Evolutionary conservation across 2,329 filamentous ascomycete genomes (phyloP), one percentile per base, ranked within the genome.

Genomic region (Penicillium capsulatum): DNA sequence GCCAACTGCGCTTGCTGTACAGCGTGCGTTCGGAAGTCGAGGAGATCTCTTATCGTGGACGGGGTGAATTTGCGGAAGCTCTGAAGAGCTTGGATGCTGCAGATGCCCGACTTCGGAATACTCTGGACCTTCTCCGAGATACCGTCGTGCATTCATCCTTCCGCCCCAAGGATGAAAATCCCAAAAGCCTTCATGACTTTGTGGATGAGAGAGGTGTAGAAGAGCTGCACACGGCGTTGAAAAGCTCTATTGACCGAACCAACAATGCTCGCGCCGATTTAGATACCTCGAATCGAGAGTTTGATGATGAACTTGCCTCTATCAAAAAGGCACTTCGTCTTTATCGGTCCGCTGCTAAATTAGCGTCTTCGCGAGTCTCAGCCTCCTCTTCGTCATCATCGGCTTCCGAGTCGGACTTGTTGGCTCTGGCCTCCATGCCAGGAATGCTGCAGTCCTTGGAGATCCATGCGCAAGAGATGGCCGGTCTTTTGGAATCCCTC

Each of bases 401-500:
- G 9, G 50, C 53, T 2, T 65, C 62, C 2, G 59, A 61, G 33
- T 54, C 59, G 7, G 61, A 55, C 36, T 40, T 66, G 6, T 54
- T 62, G 7, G 58, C 62, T 5, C 54, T 61, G 14, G 66, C 72
- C 0, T 55, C 58, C 4, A 71, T 81, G 31, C 67, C 75, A 2
- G 66, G 73, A 3, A 69, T 80, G 29, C 69, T 86, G n/a, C 68
- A 74, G 19, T 71, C 73, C 2, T 74, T 94, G 24, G 81, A 90
- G 48, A 73, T 73, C 10, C 81, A 91, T 51, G 90, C 90, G 0
- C 81, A 86, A 47, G 80, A 83, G 54, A 91, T 94, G 81, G 91
- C 90, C 4, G 75, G 83, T 41, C 75, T 88, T 4, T 77, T 97
- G 2, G 79, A 87, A 40, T 88, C 84, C 1, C 71, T 97, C 3